phyloP scores from a whole-genome alignment of 208 protist genomes.

The Wallacemonas rigidus region DNA sequence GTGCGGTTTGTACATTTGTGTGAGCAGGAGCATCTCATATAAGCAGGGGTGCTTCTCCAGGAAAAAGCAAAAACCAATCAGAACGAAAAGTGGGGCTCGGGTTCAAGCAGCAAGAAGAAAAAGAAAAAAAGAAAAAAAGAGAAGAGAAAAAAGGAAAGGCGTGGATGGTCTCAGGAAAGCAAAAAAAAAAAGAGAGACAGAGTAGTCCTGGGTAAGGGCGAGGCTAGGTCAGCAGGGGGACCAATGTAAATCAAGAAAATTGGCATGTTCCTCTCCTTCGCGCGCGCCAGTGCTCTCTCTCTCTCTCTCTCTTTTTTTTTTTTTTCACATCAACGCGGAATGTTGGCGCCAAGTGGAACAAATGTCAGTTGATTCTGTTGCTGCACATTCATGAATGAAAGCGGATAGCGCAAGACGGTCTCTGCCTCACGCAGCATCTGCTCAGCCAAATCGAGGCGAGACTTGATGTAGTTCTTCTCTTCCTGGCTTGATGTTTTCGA shows the following conservation, averaged over 20 bases:
- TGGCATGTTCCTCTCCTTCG: too few relatives aligned
- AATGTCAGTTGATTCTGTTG: constrained; percentile 36
- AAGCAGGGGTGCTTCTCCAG: too few relatives aligned
- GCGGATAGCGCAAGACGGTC: constrained; percentile 34
- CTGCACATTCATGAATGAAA: constrained; percentile 27
- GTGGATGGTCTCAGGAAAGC: neutral
- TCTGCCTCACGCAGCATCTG: constrained; percentile 52
- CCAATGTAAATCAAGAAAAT: too few relatives aligned
- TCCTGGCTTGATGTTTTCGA: constrained; percentile 38
- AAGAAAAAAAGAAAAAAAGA: constrained; percentile 6
- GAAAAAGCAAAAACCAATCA: constrained; percentile 2
- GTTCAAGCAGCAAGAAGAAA: neutral
- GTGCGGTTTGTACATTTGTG: too few relatives aligned
- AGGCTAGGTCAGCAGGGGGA: neutral
- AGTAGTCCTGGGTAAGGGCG: neutral
- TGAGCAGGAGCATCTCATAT: too few relatives aligned
- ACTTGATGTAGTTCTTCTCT: constrained; percentile 52
- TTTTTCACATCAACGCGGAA: neutral
- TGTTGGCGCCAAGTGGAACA: constrained; percentile 43
- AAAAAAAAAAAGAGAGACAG: neutral
- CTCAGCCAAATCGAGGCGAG: constrained; percentile 44
- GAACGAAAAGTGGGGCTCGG: neutral
- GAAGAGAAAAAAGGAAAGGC: constrained; percentile 15
- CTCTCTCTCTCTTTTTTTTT: constrained; percentile 6
- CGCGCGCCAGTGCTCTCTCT: neutral